Evolutionary conservation across 495 filamentous ascomycete genomes (phyloP).

Genomic region (Podospora pseudoanserina): DNA sequence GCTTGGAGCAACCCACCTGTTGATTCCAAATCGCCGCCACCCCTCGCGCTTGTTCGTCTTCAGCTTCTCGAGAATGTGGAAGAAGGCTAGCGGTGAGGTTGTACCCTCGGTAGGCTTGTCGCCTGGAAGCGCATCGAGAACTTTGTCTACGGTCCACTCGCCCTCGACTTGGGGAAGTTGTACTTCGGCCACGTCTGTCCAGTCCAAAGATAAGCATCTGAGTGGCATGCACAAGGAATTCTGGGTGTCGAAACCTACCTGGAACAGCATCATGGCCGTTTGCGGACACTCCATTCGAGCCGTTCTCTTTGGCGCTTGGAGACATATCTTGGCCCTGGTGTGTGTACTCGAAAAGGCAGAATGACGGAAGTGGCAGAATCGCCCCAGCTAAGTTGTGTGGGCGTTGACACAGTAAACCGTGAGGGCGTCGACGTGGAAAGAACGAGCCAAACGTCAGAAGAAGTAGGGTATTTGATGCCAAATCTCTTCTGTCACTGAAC

Average conservation of each 20-base stretch:
- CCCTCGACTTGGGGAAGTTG: constrained; percentile 35
- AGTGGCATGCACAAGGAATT: neutral
- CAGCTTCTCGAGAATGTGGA: constrained; percentile 85
- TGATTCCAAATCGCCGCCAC: constrained; percentile 83
- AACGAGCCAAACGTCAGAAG: neutral
- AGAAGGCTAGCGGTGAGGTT: constrained; percentile 78
- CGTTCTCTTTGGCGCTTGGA: constrained; percentile 10
- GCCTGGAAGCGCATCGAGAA: constrained; percentile 41
- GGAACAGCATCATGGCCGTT: neutral
- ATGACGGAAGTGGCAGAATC: neutral
- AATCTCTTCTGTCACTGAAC: neutral
- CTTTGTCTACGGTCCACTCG: constrained; percentile 51
- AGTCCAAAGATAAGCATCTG: neutral
- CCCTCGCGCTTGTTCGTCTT: constrained; percentile 96
- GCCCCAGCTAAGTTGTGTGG: neutral
- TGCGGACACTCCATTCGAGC: constrained; percentile 9
- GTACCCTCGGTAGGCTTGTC: constrained; percentile 55
- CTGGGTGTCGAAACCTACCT: neutral
- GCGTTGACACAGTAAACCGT: neutral
- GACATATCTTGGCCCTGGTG: constrained; percentile 11
- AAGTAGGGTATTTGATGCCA: neutral
- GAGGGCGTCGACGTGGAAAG: neutral
- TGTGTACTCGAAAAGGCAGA: neutral
- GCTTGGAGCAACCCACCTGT: constrained; percentile 35
- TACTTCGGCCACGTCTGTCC: constrained; percentile 29